Evolutionary conservation across 129 eudicot genomes (phyloP).

Genomic region (Flaveria brownii): DNA sequence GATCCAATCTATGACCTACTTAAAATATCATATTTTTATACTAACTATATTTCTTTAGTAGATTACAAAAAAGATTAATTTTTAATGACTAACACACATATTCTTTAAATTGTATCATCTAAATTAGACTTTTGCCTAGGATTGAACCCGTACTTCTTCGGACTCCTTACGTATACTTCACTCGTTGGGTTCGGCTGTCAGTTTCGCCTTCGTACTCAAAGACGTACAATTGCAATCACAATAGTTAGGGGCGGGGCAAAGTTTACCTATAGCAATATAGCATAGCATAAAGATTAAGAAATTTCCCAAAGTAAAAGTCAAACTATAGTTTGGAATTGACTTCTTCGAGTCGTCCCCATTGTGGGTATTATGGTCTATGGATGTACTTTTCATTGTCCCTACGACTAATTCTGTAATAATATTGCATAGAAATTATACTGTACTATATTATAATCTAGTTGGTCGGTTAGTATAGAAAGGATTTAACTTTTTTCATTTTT

Average conservation of each 20-base stretch:
- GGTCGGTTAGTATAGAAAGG: too few species aligned
- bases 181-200: too few species aligned
- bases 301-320: background rate
- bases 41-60: background rate
- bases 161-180: too few species aligned
- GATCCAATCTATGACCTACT: background rate
- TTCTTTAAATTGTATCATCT: too few species aligned
- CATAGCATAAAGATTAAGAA: background rate
- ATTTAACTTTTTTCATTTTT: too few species aligned
- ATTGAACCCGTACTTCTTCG: too few species aligned
- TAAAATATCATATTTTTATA: background rate
- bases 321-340: slow-evolving; percentile 21
- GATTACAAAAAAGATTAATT: background rate
- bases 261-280: background rate
- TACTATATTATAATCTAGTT: too few species aligned
- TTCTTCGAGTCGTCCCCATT: background rate
- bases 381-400: background rate
- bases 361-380: background rate
- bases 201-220: too few species aligned
- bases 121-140: too few species aligned
- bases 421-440: background rate
- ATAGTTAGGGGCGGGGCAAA: too few species aligned
- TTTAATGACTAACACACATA: too few species aligned
- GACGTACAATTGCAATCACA: too few species aligned
- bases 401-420: background rate